Evolutionary conservation across 805 yeast genomes (phyloP), one percentile per base, ranked within the genome.

Genomic region (Wickerhamomyces mucosus): DNA sequence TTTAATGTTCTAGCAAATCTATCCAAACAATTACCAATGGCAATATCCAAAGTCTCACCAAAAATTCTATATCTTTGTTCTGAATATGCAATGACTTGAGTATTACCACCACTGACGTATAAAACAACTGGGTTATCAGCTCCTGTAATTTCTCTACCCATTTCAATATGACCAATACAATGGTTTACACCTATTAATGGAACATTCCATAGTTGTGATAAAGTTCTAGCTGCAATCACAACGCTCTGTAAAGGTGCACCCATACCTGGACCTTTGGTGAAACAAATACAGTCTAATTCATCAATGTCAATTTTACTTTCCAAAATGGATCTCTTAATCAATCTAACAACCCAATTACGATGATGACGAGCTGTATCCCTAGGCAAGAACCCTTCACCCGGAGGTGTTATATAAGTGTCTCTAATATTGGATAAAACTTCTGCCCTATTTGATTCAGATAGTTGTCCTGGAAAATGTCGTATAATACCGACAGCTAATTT

Each of bases 181-280:
- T 92, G 98, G 49, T 92, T 92, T 4, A 92, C 98, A 0, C 97
- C 97, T 7, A 92, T 78, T 20, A 92, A 55, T 0, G 98, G 97
- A 15, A 81, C 59, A 3, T 70, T 53, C 94, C 95, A 85, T 42
- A 89, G 51, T 43, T 79, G 75, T 7, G 85, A 64, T 23, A 88
- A 58, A 0, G 96, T 77, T 50, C 99, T 64, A 1, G 98, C 97
- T 1, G 94, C 94, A 29, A 92, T 67, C 3, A 80, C 97, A 24
- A 86, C 96, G 34, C 89, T 75, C 46, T 92, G 95, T 32, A 92
- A 60, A 0, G 99, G 99, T 1, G 97, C 97, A 3, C 99, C 99
- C 97, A 92, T 92, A 1, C 99, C 99, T 1, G 98, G 99, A 5
- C 98, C 98, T 56, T 82, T 94, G 2, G 98, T 92, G 54, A 92